Evolutionary conservation across 169 alveolate genomes (phyloP).

Genomic region (Neospora caninum): DNA sequence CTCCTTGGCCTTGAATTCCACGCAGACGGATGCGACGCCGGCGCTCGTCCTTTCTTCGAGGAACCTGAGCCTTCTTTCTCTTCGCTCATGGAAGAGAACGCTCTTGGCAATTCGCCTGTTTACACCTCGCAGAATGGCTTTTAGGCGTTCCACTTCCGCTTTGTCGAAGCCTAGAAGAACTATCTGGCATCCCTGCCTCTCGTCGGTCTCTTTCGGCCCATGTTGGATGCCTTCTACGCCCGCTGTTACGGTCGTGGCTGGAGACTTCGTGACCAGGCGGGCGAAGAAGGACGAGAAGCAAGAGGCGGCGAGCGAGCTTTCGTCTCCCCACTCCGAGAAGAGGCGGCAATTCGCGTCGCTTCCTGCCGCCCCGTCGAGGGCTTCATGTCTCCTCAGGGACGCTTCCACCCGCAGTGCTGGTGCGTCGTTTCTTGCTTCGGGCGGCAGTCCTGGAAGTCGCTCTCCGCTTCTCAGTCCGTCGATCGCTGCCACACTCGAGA

Average conservation of each 20-base stretch:
- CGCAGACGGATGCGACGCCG: not conserved
- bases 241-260: not conserved
- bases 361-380: not conserved
- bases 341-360: not conserved
- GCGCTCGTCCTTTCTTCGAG: not conserved
- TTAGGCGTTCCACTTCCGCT: not conserved
- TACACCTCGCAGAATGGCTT: not conserved
- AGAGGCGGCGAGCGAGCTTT: not conserved
- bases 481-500: not conserved
- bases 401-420: not conserved
- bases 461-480: not conserved
- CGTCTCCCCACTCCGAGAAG: not conserved
- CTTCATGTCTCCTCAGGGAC: not conserved
- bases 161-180: not conserved
- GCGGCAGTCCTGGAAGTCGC: not conserved
- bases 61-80: not conserved
- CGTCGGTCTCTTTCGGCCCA: not conserved
- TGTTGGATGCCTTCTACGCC: not conserved
- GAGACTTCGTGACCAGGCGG: not conserved
- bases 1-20: slow-evolving; percentile 19
- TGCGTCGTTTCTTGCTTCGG: not conserved
- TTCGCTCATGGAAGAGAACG: not conserved
- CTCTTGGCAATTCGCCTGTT: not conserved
- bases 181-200: not conserved
- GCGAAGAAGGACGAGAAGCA: not conserved